Conservation (phyloP, 495 filamentous ascomycete species). For the Daldinia decipiens region DNA sequence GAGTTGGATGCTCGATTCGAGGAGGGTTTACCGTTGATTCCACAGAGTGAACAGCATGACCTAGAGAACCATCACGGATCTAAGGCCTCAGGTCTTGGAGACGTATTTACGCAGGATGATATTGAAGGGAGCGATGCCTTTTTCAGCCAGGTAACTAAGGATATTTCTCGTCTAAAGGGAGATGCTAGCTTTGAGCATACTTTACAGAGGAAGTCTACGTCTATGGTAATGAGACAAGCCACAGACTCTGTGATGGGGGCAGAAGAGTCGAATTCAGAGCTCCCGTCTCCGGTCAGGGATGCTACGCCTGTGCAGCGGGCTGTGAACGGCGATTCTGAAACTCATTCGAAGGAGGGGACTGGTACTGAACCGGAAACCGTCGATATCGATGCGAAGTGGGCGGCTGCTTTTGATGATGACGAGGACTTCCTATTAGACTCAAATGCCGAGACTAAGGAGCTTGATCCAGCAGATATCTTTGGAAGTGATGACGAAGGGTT, state of each 20-base stretch:
- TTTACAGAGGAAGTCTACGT: constrained; percentile 68
- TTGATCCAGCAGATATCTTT: constrained; percentile 68
- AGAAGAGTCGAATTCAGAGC: constrained; percentile 43
- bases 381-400: constrained; percentile 83
- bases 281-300: constrained; percentile 44
- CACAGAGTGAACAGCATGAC: constrained; percentile 42
- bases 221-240: constrained; percentile 60
- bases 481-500: constrained; percentile 79
- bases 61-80: constrained; percentile 16
- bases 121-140: constrained; percentile 62
- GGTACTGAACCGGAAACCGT: constrained; percentile 15
- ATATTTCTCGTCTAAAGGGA: constrained; percentile 25
- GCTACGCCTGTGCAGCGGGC: constrained; percentile 32
- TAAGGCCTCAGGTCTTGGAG: constrained; percentile 26
- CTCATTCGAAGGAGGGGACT: constrained; percentile 35
- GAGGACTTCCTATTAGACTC: constrained; percentile 61
- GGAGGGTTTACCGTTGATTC: constrained; percentile 68
- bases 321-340: constrained; percentile 47
- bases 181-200: constrained; percentile 39
- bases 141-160: constrained; percentile 55
- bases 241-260: constrained; percentile 46
- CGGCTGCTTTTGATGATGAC: constrained; percentile 81
- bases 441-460: constrained; percentile 48
- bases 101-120: constrained; percentile 55
- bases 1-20: constrained; percentile 63